Percentiles rank a stretch among this genome's conserved stretches.
These are phyloP conservation scores for Polytrichum commune DNA, from an alignment of 225 moss, liverwort and hornwort species.

Conservation along the genomic window DNA sequence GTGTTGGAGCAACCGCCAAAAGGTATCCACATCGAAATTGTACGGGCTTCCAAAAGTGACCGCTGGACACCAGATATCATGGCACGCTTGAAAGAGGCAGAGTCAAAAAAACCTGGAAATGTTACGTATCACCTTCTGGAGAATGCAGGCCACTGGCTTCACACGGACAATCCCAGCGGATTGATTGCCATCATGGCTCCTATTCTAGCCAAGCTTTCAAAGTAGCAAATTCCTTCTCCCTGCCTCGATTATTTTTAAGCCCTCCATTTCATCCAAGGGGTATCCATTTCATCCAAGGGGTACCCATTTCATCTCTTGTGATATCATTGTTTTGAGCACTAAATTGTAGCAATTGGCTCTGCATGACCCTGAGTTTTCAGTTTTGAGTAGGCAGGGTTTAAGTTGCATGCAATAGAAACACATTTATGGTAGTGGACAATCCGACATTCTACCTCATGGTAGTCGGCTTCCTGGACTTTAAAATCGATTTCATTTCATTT, in stretches of 20 bases:
- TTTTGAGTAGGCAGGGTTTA: background rate
- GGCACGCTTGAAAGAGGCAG: slow-evolving; percentile 42
- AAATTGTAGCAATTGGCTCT: background rate
- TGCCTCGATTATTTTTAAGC: background rate
- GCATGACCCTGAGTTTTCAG: background rate
- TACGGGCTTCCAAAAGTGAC: slow-evolving; percentile 73
- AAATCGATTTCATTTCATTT: too few species aligned
- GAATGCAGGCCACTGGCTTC: slow-evolving; percentile 94
- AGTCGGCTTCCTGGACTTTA: too few species aligned
- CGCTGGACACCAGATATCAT: slow-evolving; percentile 72
- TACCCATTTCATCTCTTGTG: background rate
- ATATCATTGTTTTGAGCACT: background rate
- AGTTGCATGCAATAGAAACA: background rate
- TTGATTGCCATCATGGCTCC: slow-evolving; percentile 72
- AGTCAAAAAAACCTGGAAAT: slow-evolving; percentile 37
- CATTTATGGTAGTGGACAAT: background rate
- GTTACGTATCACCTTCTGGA: slow-evolving; percentile 67
- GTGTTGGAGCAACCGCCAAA: slow-evolving; percentile 68
- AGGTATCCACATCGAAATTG: slow-evolving; percentile 67
- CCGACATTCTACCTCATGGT: background rate
- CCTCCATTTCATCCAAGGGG: background rate
- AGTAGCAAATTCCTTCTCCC: background rate
- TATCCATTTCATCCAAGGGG: background rate
- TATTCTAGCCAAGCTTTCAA: slow-evolving; percentile 48
- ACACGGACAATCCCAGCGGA: slow-evolving; percentile 75